These are phyloP conservation scores for Pestalotiopsis fici DNA, from an alignment of 2,329 filamentous ascomycete species.

Conservation along the genomic window DNA sequence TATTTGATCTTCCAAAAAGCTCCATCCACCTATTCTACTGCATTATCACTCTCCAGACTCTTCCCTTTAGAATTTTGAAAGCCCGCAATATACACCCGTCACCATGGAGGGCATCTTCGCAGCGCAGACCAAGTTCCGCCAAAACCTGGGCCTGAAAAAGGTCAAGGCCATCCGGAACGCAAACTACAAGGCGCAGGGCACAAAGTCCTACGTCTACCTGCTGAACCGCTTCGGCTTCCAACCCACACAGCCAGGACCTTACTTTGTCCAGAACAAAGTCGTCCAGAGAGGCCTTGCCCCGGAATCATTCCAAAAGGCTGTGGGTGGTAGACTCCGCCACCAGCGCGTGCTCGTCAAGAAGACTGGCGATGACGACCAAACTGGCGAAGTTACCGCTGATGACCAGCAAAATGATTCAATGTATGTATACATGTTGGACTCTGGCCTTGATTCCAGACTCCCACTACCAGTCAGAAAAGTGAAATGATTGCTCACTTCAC, in stretches of 20 bases:
- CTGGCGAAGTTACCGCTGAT: conserved; percentile 56
- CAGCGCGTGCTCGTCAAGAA: conserved; percentile 51
- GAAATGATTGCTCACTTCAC: not conserved
- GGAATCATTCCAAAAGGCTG: conserved; percentile 38
- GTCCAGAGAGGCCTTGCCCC: conserved; percentile 47
- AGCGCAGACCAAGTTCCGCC: conserved; percentile 34
- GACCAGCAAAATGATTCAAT: conserved; percentile 68
- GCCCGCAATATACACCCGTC: not conserved
- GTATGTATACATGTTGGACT: not conserved
- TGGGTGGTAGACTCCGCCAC: conserved; percentile 50
- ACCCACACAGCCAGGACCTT: conserved; percentile 65
- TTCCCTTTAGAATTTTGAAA: not conserved
- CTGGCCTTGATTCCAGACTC: not conserved
- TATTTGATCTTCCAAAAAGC: not conserved
- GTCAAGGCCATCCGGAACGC: conserved; percentile 56
- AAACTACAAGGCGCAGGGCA: conserved; percentile 59
- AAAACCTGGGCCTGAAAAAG: conserved; percentile 40
- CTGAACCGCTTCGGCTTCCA: conserved; percentile 64
- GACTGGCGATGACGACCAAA: conserved; percentile 33
- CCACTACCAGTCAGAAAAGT: not conserved
- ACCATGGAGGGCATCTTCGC: conserved; percentile 36
- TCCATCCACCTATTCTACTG: not conserved
- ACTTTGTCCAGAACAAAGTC: conserved; percentile 49
- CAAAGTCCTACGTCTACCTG: conserved; percentile 63
- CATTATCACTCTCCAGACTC: not conserved